Base-by-base conservation (phyloP, 768 basidiomycete genomes). In the Pisolithus microcarpus region DNA sequence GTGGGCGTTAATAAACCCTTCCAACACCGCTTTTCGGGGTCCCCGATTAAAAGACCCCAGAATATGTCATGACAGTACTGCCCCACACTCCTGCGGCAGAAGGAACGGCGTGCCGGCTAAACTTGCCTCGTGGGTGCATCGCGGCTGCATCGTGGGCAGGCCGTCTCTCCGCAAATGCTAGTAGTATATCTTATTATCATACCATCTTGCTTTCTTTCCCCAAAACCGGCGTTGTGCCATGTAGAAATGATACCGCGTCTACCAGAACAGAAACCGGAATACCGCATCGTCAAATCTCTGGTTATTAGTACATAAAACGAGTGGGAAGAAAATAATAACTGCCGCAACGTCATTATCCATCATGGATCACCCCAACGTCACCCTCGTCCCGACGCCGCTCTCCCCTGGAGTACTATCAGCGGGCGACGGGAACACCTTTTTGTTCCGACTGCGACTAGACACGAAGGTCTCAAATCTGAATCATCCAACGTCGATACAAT, bases 381-480 rank as follows among this genome's bases (percentile, higher is more conserved):
- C 80, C 47, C 87, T 78, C 55, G 77, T 79, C 11, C 87, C 88
- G 8, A 90, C 72, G 16, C 79, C 81, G 37, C 75, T 73, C 34
- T 70, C 70, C 30, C 82, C 81, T 15, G 34, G 5, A 34, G 34
- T 34, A 34, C 21, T 4, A 23, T 34, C 5, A n/a, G 83, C 76
- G 23, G 89, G 87, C 6, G 76, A 72, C 34, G 83, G 81, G 46
- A 86, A 66, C 19, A 39, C 47, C 21, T 56, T 59, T 47, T 55
- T 49, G 44, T 77, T 79, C 19, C 81, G 83, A 60, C 78, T 85
- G 13, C 91, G 82, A 56, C 89, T 86, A 24, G 81, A 82, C 23
- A 87, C 72, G 60, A 96, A 95, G 21, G 73, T 76, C 9, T 72
- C 67, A 64, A 94, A 94, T 72, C 92, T 95, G 61, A 11, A 5